Percentiles rank a stretch among this genome's conserved stretches.
Evolutionary conservation across 2,329 filamentous ascomycete species (phyloP).

Genomic region (Zelopaecilomyces penicillatus): DNA sequence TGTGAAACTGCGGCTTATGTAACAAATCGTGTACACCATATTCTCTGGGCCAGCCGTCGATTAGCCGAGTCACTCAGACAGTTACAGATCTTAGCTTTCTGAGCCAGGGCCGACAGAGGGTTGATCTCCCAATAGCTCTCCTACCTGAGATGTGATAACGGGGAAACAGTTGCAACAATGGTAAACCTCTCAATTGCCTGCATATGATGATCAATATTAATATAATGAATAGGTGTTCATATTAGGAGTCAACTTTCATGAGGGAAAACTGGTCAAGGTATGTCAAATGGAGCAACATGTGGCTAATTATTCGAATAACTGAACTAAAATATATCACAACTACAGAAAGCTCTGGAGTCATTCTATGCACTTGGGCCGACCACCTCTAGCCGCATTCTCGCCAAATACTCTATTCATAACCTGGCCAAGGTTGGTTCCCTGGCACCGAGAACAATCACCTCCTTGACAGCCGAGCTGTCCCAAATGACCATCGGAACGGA

Average conservation of each 20-base stretch:
- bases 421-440: conserved; percentile 70
- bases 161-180: conserved; percentile 9
- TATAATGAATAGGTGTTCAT: conserved; percentile 60
- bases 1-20: too few relatives aligned
- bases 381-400: conserved; percentile 66
- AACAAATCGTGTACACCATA: too few relatives aligned
- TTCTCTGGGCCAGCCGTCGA: too few relatives aligned
- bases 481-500: conserved; percentile 94
- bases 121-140: too few relatives aligned
- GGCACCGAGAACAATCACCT: conserved; percentile 66
- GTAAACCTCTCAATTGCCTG: conserved; percentile 3
- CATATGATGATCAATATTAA: background rate
- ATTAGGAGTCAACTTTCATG: conserved; percentile 76
- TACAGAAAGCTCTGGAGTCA: conserved; percentile 62
- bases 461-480: conserved; percentile 75
- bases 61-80: too few relatives aligned
- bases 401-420: conserved; percentile 81
- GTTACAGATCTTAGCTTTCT: too few relatives aligned
- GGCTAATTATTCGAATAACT: background rate
- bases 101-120: too few relatives aligned
- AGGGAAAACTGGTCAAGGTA: conserved; percentile 77
- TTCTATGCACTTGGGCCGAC: conserved; percentile 81
- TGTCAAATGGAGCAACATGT: conserved; percentile 13
- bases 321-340: background rate
- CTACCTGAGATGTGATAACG: background rate